Percentiles rank a stretch among this genome's conserved stretches.
Conservation (phyloP, 257 asterid genomes). For the Anisodus tanguticus region DNA sequence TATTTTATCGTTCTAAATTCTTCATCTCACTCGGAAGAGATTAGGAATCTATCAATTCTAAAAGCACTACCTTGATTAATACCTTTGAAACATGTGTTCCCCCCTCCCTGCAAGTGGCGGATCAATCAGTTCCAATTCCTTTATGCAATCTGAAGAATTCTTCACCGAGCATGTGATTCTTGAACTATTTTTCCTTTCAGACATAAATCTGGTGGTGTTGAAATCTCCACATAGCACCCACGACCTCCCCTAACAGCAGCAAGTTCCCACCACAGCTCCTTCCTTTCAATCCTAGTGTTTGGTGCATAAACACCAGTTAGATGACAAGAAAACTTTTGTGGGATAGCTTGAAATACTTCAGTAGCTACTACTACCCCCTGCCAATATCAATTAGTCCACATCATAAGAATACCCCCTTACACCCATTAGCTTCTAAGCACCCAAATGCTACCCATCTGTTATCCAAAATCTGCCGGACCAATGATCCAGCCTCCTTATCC, state of each 20-base stretch:
- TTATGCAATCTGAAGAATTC: not conserved
- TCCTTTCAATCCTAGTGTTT: no score
- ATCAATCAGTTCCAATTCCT: not conserved
- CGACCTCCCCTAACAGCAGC: no score
- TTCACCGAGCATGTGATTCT: not conserved
- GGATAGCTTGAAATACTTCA: not conserved
- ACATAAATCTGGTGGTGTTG: no score
- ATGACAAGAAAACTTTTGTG: not conserved
- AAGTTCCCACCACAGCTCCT: no score
- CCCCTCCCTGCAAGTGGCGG: not conserved
- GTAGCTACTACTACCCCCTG: not conserved
- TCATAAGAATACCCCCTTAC: not conserved
- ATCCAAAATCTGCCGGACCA: not conserved
- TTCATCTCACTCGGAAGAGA: not conserved
- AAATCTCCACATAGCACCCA: no score
- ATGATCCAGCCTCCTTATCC: not conserved
- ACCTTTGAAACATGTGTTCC: not conserved
- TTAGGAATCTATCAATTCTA: not conserved
- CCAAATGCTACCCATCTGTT: not conserved
- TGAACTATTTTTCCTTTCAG: not conserved
- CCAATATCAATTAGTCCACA: not conserved
- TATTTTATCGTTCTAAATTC: not conserved
- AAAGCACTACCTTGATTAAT: not conserved
- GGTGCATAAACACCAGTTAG: not conserved
- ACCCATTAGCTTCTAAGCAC: not conserved